A percentile compares a stretch with the other conserved stretches of the same genome.
Conservation (phyloP, 345 rosid genomes). For the Hibiscus syriacus region DNA sequence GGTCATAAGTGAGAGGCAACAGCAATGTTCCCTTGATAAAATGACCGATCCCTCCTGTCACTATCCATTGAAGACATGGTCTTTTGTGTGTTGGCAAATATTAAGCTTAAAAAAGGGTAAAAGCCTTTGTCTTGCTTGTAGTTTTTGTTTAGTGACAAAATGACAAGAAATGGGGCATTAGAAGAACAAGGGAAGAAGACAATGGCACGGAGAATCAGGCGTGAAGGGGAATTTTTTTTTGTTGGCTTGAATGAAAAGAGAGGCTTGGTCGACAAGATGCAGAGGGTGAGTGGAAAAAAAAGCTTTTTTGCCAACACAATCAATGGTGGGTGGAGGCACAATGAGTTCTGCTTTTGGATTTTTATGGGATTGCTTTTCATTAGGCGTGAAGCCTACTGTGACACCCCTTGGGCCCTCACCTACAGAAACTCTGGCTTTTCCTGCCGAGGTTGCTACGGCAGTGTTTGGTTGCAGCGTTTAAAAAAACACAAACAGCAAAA, state of each 20-base stretch:
- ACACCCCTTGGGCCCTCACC: slow-evolving; percentile 29
- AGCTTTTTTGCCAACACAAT: slow-evolving; percentile 34
- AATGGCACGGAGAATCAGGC: slow-evolving; percentile 58
- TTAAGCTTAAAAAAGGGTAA: slow-evolving; percentile 11
- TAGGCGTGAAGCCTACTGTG: slow-evolving; percentile 52
- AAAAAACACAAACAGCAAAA: no score
- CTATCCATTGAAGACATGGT: slow-evolving; percentile 16
- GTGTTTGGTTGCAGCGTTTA: background rate
- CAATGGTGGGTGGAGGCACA: slow-evolving; percentile 39
- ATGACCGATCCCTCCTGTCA: slow-evolving; percentile 9
- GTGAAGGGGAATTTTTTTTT: slow-evolving; percentile 16
- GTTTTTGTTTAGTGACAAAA: slow-evolving; percentile 16
- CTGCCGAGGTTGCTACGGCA: background rate
- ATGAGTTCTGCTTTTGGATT: slow-evolving; percentile 57
- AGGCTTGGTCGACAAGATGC: slow-evolving; percentile 42
- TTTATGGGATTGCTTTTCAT: slow-evolving; percentile 40
- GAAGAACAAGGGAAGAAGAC: slow-evolving; percentile 30
- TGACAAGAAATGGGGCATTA: slow-evolving; percentile 15
- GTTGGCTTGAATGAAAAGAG: slow-evolving; percentile 2
- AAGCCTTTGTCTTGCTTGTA: slow-evolving; percentile 21
- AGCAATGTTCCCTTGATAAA: slow-evolving; percentile 6
- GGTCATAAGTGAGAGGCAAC: no score
- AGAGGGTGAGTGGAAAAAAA: slow-evolving; percentile 28
- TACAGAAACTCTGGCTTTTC: slow-evolving; percentile 7
- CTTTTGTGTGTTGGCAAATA: slow-evolving; percentile 9